Evolutionary conservation across 768 basidiomycete species (phyloP), one percentile per base, ranked within the genome.

Genomic region (Pluteus cervinus): DNA sequence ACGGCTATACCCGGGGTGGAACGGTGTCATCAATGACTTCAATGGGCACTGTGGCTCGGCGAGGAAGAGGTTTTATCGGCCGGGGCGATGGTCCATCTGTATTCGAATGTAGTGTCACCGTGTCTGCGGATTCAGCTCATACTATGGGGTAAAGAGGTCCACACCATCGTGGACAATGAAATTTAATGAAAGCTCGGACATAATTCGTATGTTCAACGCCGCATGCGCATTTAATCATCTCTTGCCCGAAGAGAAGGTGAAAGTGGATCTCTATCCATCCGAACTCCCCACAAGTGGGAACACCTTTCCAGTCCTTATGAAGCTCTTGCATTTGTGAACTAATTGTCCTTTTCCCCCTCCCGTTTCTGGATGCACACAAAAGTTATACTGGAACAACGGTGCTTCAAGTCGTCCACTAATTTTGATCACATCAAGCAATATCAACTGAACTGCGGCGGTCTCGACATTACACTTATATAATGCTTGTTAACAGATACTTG

Each of bases 121-220:
- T 25, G 28, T n/a, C 11, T 28, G 9, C 38, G 77, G 85, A 25
- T 90, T 89, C 67, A 91, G 89, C 92, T 92, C 4, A 61, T 90
- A 22, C 68, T 99, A 4, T 99, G 90, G 88, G 96, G 97, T 63
- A 93, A 81, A 66, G 86, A 93, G 58, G 64, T 55, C 29, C 63
- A 81, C 30, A 85, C 83, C 26, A 85, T 97, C 47, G 96, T 99
- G 41, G 97, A 91, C 67, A 98, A 97, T 56, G n/a, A n/a, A n/a
- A n/a, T n/a, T n/a, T n/a, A n/a, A n/a, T n/a, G 94, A 99, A 55
- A 84, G 81, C 46, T 80, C 86, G 2, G 94, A 98, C 62, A 92
- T 98, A 54, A 90, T 98, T 52, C 81, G 94, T 40, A 86, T 94
- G 6, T 75, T 98, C 64, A 97, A 99, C 61, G 70, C 72, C 6